A percentile compares a stretch with the other conserved stretches of the same genome.
These are phyloP conservation scores for Hemileccinum impolitum DNA, from an alignment of 768 basidiomycete species.

Conservation along the genomic window DNA sequence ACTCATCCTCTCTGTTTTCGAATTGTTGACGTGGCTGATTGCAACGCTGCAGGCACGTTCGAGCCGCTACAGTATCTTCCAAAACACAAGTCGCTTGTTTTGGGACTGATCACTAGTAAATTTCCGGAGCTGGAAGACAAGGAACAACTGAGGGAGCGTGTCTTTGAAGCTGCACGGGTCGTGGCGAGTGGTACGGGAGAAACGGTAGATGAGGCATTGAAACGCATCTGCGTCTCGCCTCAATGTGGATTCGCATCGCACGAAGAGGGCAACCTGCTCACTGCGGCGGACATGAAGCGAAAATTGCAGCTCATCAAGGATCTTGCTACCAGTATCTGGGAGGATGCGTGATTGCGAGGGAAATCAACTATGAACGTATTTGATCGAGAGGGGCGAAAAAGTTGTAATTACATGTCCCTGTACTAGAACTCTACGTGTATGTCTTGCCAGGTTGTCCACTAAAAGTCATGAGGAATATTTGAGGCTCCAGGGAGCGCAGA, in stretches of 20 bases:
- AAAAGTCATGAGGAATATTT: too few relatives aligned
- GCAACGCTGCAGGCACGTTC: conserved; percentile 21
- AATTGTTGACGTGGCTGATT: not conserved
- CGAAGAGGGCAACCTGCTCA: conserved; percentile 41
- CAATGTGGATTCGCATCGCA: conserved; percentile 53
- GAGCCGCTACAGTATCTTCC: conserved; percentile 32
- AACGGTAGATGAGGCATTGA: conserved; percentile 36
- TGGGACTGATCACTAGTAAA: conserved; percentile 45
- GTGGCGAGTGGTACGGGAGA: conserved; percentile 38
- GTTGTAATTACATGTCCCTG: too few relatives aligned
- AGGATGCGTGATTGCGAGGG: conserved; percentile 11
- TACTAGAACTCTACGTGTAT: too few relatives aligned
- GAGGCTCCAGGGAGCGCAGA: too few relatives aligned
- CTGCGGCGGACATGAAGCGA: conserved; percentile 32
- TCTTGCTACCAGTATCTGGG: conserved; percentile 38
- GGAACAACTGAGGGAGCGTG: conserved; percentile 36
- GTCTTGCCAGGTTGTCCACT: too few relatives aligned
- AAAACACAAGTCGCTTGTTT: conserved; percentile 37
- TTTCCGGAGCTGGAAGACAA: conserved; percentile 42
- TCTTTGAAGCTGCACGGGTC: conserved; percentile 41
- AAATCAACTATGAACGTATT: too few relatives aligned
- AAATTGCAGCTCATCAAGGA: conserved; percentile 32
- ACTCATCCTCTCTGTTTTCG: not conserved
- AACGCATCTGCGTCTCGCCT: conserved; percentile 43
- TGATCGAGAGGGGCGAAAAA: too few relatives aligned